Base-by-base conservation (phyloP, 2,329 filamentous ascomycete species). In the Aspergillus vadensis region DNA sequence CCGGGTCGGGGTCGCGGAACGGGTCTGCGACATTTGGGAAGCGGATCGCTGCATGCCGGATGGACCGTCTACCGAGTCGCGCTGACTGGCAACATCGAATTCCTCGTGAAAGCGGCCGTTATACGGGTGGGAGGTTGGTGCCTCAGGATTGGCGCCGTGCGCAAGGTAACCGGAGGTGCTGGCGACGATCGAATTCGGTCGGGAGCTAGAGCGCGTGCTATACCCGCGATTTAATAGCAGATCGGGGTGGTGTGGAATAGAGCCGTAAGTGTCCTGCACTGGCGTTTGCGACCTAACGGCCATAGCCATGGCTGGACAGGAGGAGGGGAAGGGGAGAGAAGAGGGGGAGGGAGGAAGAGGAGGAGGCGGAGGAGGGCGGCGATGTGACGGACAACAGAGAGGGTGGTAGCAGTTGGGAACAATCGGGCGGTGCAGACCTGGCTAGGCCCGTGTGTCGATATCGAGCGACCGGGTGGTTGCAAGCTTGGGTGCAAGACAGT, bases 1-100 rank as follows among this genome's bases (percentile, higher is more conserved):
- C 59, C 87, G 71, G 17, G 78, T 76, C 15, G 79, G 78, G 4
- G 75, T 70, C 21, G 72, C 64, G 36, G 79, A 78, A 25, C 76
- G 73, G 30, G 74, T 71, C 21, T 75, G 71, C 32, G 79, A 81
- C 66, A 77, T 72, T 54, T 77, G 75, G 32, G 80, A 81, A 55
- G 71, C 71, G 19, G 75, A 75, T 14, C 76, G 74, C 49, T 76
- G 77, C 44, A 79, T 60, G 21, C 68, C 70, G 56, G 64, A 63
- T 8, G 69, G 67, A 23, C 69, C 65, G 47, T 78, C 76, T 38
- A 74, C 61, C 6, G 77, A 77, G 52, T 70, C 73, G 57, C 72
- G 72, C 47, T 72, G 75, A 55, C 75, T 76, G 62, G 61, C 65
- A 14, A 66, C 62, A 60, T 76, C 74, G 36, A 76, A 67, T 15